These are phyloP conservation scores for Leishmania braziliensis DNA, from an alignment of 208 protist species.

Conservation along the genomic window DNA sequence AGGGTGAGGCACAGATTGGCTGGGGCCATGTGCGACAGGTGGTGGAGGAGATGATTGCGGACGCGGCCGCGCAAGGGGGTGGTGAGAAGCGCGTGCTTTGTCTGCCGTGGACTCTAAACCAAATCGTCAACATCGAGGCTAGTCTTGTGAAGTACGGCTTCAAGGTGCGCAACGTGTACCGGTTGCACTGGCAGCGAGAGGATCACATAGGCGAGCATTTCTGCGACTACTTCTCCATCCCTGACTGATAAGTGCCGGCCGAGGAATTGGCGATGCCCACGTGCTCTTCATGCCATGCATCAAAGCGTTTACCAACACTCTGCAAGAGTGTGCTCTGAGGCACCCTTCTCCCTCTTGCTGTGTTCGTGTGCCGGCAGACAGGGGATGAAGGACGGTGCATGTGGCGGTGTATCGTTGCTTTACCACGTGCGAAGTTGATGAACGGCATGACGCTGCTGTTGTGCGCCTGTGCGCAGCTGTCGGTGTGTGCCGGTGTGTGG, in stretches of 20 bases:
- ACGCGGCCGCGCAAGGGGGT: background rate
- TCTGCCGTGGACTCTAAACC: constrained; percentile 86
- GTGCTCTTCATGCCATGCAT: background rate
- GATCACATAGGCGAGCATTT: constrained; percentile 84
- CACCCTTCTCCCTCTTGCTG: background rate
- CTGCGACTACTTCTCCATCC: constrained; percentile 68
- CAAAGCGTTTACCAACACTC: background rate
- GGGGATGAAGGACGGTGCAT: background rate
- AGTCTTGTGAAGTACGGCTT: constrained; percentile 88
- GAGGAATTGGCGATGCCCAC: background rate
- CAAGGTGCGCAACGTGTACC: constrained; percentile 58
- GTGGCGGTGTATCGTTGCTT: background rate
- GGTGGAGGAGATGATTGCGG: constrained; percentile 49
- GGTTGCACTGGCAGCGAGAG: constrained; percentile 77
- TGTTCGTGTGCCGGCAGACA: background rate
- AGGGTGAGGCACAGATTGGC: constrained; percentile 74
- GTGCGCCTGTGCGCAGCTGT: background rate
- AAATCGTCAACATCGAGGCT: constrained; percentile 89
- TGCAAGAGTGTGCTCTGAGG: background rate
- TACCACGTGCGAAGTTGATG: background rate
- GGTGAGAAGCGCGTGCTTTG: constrained; percentile 56
- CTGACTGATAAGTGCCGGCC: background rate
- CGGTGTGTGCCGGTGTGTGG: background rate
- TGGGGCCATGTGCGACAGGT: constrained; percentile 80
- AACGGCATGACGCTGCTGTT: constrained; percentile 1